These are phyloP conservation scores for Aspergillus wentii DNA, from an alignment of 495 filamentous ascomycete species.

Conservation along the genomic window DNA sequence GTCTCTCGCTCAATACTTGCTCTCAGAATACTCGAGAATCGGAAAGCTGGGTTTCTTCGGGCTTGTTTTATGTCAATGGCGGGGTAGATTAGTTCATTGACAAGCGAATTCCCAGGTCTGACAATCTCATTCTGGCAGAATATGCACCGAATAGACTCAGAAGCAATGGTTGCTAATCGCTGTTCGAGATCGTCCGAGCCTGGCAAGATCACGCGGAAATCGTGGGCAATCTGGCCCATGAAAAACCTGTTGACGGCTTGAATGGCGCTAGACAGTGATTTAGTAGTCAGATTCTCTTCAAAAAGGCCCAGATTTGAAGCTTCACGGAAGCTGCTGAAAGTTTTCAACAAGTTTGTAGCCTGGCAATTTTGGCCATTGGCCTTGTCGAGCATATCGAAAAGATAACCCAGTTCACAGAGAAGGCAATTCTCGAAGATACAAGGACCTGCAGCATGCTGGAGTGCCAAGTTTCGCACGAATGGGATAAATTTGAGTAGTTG, in stretches of 20 bases:
- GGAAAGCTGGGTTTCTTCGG: constrained; percentile 50
- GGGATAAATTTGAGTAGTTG: constrained; percentile 91
- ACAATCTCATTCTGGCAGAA: constrained; percentile 76
- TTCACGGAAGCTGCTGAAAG: constrained; percentile 72
- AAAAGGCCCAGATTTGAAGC: constrained; percentile 68
- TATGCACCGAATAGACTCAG: constrained; percentile 67
- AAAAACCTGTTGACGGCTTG: constrained; percentile 76
- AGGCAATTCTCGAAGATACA: constrained; percentile 81
- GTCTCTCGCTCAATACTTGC: constrained; percentile 82
- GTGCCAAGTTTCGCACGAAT: constrained; percentile 77
- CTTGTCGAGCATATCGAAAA: constrained; percentile 98
- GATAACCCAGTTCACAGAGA: constrained; percentile 88
- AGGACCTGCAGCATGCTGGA: constrained; percentile 81
- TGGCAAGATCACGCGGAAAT: constrained; percentile 60
- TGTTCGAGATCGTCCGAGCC: constrained; percentile 55
- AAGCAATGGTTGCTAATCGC: constrained; percentile 49
- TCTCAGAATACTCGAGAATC: constrained; percentile 80
- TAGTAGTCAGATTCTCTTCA: constrained; percentile 72
- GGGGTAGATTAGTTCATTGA: constrained; percentile 86
- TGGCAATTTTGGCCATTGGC: constrained; percentile 90
- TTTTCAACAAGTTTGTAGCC: constrained; percentile 92
- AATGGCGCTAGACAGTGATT: constrained; percentile 66
- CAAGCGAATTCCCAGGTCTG: constrained; percentile 60
- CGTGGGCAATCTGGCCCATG: constrained; percentile 63
- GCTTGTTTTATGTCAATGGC: constrained; percentile 39